These are phyloP conservation scores for Dactylellina haptotyla DNA, from an alignment of 2,329 filamentous ascomycete genomes.

Conservation along the genomic window DNA sequence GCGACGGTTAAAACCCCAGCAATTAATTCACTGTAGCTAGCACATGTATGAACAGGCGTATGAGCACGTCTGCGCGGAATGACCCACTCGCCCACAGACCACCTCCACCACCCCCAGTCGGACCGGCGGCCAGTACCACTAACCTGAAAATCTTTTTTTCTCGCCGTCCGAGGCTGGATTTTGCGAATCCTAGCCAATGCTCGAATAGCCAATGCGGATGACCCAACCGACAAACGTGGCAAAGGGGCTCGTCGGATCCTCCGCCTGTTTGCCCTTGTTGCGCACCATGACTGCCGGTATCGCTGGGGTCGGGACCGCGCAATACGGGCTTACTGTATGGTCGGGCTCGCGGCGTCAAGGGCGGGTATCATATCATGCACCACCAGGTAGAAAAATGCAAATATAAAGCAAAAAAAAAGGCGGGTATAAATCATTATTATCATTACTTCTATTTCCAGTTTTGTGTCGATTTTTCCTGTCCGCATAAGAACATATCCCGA, in stretches of 20 bases:
- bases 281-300: constrained; percentile 25
- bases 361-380: no score
- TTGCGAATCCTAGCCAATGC: neutral
- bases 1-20: constrained; percentile 8
- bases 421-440: constrained; percentile 46
- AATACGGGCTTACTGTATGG: no score
- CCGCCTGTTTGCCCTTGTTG: constrained; percentile 8
- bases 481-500: constrained; percentile 51
- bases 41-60: no score
- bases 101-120: no score
- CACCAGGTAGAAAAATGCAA: no score
- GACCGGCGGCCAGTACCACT: neutral
- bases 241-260: constrained; percentile 28
- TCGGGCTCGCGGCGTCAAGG: no score
- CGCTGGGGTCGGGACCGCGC: no score
- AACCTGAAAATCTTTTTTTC: constrained; percentile 21
- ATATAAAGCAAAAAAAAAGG: no score
- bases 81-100: no score
- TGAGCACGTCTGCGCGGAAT: no score
- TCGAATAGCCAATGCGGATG: constrained; percentile 26
- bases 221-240: constrained; percentile 47
- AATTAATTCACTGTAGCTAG: no score
- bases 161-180: neutral
- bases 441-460: constrained; percentile 44
- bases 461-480: constrained; percentile 19